Evolutionary conservation across 2,329 filamentous ascomycete genomes (phyloP).

Genomic region (Aspergillus phoenicis): DNA sequence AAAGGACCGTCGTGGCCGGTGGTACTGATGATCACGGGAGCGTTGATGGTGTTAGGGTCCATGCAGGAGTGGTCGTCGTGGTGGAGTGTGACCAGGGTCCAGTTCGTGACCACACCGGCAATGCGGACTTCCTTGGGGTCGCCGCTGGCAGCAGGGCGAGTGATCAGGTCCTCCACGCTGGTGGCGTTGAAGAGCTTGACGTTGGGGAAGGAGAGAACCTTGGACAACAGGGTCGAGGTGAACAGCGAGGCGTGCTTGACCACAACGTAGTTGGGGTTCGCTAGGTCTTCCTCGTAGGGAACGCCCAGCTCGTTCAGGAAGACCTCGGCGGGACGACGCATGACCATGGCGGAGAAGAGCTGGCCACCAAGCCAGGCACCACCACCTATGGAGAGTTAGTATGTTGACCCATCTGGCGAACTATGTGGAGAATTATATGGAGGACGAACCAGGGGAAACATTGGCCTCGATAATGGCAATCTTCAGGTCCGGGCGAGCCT

Average conservation of each 20-base stretch:
- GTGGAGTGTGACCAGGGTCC: constrained; percentile 86
- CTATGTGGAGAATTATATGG: too few relatives aligned
- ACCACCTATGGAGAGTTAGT: constrained; percentile 57
- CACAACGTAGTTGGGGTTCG: constrained; percentile 83
- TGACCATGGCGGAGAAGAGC: constrained; percentile 92
- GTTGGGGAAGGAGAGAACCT: constrained; percentile 82
- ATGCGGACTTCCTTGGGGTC: constrained; percentile 64
- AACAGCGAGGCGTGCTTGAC: constrained; percentile 94
- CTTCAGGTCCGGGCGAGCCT: constrained; percentile 82
- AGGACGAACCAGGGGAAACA: constrained; percentile 67
- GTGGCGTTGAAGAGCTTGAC: constrained; percentile 97
- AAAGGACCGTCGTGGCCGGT: constrained; percentile 91
- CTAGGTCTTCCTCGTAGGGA: constrained; percentile 83
- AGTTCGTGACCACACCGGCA: constrained; percentile 91
- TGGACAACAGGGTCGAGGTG: constrained; percentile 81
- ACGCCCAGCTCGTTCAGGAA: constrained; percentile 82
- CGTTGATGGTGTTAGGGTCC: constrained; percentile 97
- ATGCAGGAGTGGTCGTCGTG: constrained; percentile 92
- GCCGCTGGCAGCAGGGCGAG: constrained; percentile 61
- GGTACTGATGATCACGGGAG: constrained; percentile 82
- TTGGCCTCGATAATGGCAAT: constrained; percentile 89
- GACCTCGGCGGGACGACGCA: constrained; percentile 86
- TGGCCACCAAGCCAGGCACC: constrained; percentile 93
- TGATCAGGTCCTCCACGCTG: constrained; percentile 88
- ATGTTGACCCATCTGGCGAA: background rate